phyloP scores from a whole-genome alignment of 2,329 filamentous ascomycete genomes.

The Aulographum hederae region DNA sequence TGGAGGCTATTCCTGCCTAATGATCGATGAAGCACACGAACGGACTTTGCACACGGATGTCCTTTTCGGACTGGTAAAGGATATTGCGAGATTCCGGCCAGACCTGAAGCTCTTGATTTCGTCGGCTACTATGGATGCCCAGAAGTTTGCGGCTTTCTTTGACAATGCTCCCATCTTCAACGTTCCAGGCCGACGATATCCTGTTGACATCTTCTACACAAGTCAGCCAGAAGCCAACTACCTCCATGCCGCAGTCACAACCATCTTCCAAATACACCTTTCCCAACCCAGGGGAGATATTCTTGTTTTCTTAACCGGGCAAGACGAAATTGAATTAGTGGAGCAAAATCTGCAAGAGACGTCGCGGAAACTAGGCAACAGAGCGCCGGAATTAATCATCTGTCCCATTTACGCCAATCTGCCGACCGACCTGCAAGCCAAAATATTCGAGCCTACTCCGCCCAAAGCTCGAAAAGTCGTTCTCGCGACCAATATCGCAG shows the following conservation, averaged over 20 bases:
- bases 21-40: constrained; percentile 97
- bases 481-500: constrained; percentile 89
- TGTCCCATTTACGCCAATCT: constrained; percentile 91
- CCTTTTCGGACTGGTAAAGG: constrained; percentile 70
- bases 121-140: constrained; percentile 84
- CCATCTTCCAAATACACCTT: constrained; percentile 87
- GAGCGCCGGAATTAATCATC: constrained; percentile 73
- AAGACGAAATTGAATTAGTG: constrained; percentile 87
- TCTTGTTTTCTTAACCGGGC: constrained; percentile 82
- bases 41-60: constrained; percentile 84
- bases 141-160: constrained; percentile 84
- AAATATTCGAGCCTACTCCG: constrained; percentile 89
- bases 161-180: constrained; percentile 89
- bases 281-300: constrained; percentile 65
- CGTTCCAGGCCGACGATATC: constrained; percentile 74
- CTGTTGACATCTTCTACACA: constrained; percentile 83
- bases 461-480: constrained; percentile 77
- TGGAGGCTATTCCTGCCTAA: constrained; percentile 65
- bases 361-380: constrained; percentile 65
- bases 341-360: constrained; percentile 75
- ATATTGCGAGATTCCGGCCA: constrained; percentile 63
- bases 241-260: constrained; percentile 75
- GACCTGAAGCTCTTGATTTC: constrained; percentile 85
- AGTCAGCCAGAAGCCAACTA: constrained; percentile 88
- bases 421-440: constrained; percentile 74